Evolutionary conservation across 495 filamentous ascomycete genomes (phyloP), one percentile per base, ranked within the genome.

Genomic region (Podospora comata): DNA sequence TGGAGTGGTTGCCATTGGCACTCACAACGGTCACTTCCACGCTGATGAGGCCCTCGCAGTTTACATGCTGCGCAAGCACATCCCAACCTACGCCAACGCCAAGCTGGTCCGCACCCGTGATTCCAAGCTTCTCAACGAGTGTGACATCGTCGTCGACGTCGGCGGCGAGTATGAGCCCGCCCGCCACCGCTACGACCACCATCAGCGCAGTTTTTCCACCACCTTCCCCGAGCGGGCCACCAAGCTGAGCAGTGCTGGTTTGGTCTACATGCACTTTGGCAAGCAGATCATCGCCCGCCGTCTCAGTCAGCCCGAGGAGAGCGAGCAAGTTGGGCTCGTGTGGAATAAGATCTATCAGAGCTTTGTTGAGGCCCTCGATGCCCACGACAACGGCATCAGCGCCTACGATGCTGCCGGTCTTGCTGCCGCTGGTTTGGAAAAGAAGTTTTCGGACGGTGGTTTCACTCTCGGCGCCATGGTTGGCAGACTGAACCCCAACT

Each of bases 11-110:
- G 78, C 87, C 65, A 96, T 97, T 73, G 94, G 92, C 65, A 97
- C 94, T 15, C 94, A 97, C 84, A 97, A 90, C 81, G 95, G 95
- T 65, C 92, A 97, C 80, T 99, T 99, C 85, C 95, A 99, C 82
- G 96, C 95, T 79, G 95, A 99, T 77, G 95, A 99, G 82, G 95
- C 95, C 68, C 88, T 99, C n/a, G 95, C 95, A 64, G 93, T 98
- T 67, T 92, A 95, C 83, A 91, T 99, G 82, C 91, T 99, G 71
- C 93, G 92, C 62, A 87, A 91, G 26, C 76, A 79, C 68, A 87
- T 98, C 55, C 96, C 95, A 30, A 82, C 87, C 26, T 99, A 97
- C 84, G 74, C 84, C 56, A 76, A 83, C 70, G 90, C 91, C 13
- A 76, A 84, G n/a, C 90, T 99, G 3, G 79, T 96, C 34, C 92